Evolutionary conservation across 345 rosid genomes (phyloP).

Genomic region (Eucalyptus pumila): DNA sequence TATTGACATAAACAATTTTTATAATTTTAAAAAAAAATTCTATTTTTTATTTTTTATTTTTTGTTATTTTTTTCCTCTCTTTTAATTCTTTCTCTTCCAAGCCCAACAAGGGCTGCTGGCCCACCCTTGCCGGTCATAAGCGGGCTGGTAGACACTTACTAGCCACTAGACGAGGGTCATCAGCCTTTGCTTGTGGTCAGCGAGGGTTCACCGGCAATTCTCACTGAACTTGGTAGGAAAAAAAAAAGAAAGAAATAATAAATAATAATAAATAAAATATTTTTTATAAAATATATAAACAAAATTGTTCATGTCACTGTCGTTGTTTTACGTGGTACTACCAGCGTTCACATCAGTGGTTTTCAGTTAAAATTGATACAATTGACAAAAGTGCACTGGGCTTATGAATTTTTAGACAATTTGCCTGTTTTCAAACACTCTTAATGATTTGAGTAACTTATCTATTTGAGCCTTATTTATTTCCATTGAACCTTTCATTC

Average conservation of each 20-base stretch:
- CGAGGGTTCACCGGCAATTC: not conserved
- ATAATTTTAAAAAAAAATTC: too few species aligned
- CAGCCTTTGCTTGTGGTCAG: not conserved
- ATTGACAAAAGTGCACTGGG: too few species aligned
- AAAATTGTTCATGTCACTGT: not conserved
- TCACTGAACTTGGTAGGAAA: not conserved
- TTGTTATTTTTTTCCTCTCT: too few species aligned
- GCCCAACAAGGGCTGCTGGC: not conserved
- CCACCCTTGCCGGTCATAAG: too few species aligned
- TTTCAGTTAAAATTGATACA: too few species aligned
- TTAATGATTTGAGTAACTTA: not conserved
- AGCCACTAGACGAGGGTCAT: too few species aligned
- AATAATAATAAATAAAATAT: too few species aligned
- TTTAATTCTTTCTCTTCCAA: not conserved
- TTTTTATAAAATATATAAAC: too few species aligned
- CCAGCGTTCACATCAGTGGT: rapidly evolving
- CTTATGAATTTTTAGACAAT: not conserved
- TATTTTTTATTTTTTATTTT: too few species aligned
- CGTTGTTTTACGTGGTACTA: too few species aligned
- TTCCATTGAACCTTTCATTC: not conserved
- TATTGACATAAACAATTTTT: not conserved
- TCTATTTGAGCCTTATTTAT: not conserved
- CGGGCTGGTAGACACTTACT: too few species aligned
- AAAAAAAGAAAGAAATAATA: too few species aligned
- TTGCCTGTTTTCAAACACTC: not conserved